Evolutionary conservation across 2,329 filamentous ascomycete species (phyloP), one percentile per base, ranked within the genome.

Genomic region (Drechslerella coelobrocha): DNA sequence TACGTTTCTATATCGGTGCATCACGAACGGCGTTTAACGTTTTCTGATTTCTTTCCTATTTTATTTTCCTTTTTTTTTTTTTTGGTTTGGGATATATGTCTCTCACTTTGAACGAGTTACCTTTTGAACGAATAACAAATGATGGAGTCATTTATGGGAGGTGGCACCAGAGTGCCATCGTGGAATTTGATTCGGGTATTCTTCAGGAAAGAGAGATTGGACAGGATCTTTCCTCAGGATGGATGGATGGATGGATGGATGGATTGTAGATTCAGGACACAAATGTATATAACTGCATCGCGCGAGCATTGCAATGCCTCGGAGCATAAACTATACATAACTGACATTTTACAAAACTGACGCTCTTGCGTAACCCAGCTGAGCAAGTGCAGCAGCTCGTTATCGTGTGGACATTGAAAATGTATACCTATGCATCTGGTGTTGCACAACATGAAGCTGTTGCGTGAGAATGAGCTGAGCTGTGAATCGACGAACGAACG

Each of bases 1-100:
- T 62, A 4, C 47, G 26, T 17, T 17, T 57, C 59, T 63, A 51
- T 53, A 47, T 61, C 52, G 66, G 66, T 71, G 66, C 66, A 71
- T 71, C 41, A 71, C 47, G 66, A 71, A 19, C 57, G 66, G 66
- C 45, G 66, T 71, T 63, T 37, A 55, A 50, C 31, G 12, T 54
- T 62, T 56, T 56, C 27, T 56, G 50, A 23, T 54, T 47, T 62
- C 43, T 45, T 54, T 55, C 23, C 24, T 34, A 45, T 50, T 37
- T 31, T 59, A 26, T 59, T 39, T 5, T 50, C 19, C 6, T 27
- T 14, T 21, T 41, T 37, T 47, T 31, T 57, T 5, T 54, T 60
- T 24, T 53, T 43, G 37, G n/a, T n/a, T 7, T 24, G 41, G 23
- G 17, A 55, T 55, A 39, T 55, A 34, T 48, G n/a, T 61, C 34